Base-by-base conservation (phyloP, 1,139 yeast genomes). In the Pichia norvegensis region DNA sequence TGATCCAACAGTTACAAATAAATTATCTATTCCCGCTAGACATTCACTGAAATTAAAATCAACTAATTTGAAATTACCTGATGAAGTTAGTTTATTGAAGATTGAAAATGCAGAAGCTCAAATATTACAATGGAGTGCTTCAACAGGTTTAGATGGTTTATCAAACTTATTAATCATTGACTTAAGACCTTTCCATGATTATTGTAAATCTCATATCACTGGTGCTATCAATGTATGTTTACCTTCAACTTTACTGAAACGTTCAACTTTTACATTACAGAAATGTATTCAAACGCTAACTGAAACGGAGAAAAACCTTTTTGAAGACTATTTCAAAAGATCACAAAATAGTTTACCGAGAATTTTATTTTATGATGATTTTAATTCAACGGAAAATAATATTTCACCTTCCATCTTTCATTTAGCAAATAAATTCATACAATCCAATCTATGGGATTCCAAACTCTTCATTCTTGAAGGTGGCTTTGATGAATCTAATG, bases 141-240 rank as follows among this genome's bases (percentile, higher is more conserved):
- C 51, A n/a, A 46, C 50, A 31, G 55, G 53, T n/a, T 46, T 44
- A 14, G 63, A 55, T 44, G 55, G 53, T 2, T 42, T 59, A n/a
- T 50, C 62, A 8, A 61, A 65, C 41, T 54, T 67, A 19, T 54
- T 75, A 17, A 57, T 72, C 11, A 62, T 76, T 13, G 81, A 76
- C 57, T 70, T 74, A 5, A 60, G 81, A 42, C 75, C 80, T 1
- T 76, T 74, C 54, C 71, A 78, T n/a, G 81, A 76, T 41, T 76
- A 62, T 53, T 68, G 73, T 44, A 72, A 68, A 49, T 56, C 67
- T 5, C 81, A 75, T 52, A 56, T 76, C n/a, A 51, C 52, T 4
- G 65, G 69, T 39, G 66, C 81, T 5, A 63, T 76, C 43, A 76
- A 76, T 54, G 65, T 76, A n/a, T 74, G 80, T 51, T 62, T 76